These are phyloP conservation scores for Dryas alaskensis DNA, from an alignment of 306 rosid species.

Conservation along the genomic window DNA sequence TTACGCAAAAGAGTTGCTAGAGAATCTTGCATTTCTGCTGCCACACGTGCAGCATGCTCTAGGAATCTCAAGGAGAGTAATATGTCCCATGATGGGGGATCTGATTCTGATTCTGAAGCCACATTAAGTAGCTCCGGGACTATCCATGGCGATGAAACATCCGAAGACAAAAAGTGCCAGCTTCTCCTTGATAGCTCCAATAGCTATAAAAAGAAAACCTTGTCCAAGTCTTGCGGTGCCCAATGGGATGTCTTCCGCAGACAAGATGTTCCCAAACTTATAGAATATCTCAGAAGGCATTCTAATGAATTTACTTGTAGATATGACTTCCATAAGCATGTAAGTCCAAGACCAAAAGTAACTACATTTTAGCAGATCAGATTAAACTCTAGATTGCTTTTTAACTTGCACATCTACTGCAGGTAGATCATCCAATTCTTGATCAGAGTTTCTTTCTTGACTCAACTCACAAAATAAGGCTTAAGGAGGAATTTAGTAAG, in stretches of 20 bases:
- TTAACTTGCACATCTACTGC: conserved; percentile 34
- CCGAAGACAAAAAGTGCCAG: conserved; percentile 27
- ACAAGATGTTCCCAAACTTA: conserved; percentile 85
- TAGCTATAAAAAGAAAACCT: conserved; percentile 26
- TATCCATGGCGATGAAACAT: conserved; percentile 26
- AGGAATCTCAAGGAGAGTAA: conserved; percentile 36
- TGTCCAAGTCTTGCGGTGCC: conserved; percentile 41
- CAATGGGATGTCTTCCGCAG: conserved; percentile 93
- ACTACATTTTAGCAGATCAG: conserved; percentile 16
- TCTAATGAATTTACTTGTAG: conserved; percentile 44
- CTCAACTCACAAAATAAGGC: conserved; percentile 63
- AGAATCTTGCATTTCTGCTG: conserved; percentile 49
- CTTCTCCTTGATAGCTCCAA: conserved; percentile 31
- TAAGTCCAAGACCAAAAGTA: conserved; percentile 36
- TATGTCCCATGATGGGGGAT: conserved; percentile 34
- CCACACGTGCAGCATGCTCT: conserved; percentile 28
- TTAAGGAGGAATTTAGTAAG: conserved; percentile 90
- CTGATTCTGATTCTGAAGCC: conserved; percentile 43
- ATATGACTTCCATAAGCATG: conserved; percentile 48
- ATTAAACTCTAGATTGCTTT: conserved; percentile 15
- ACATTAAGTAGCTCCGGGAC: conserved; percentile 20
- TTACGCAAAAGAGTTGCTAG: conserved; percentile 59
- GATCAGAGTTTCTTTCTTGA: conserved; percentile 82
- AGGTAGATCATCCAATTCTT: conserved; percentile 88
- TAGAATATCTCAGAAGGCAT: conserved; percentile 74